These are phyloP conservation scores for Cyberlindnera sargentensis DNA, from an alignment of 805 yeast species.

Conservation along the genomic window DNA sequence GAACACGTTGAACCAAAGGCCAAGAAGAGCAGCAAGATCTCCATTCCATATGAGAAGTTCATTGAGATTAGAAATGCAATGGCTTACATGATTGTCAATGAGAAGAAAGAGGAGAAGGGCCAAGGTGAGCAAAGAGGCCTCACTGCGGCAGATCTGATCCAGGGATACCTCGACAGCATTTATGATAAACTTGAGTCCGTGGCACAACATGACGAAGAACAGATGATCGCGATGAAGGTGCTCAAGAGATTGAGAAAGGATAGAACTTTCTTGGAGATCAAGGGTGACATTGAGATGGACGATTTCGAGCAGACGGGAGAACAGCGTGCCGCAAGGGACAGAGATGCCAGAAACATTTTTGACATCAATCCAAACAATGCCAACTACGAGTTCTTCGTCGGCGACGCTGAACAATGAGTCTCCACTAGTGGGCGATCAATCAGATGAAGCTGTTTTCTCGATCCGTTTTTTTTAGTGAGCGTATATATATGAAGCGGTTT, in stretches of 20 bases:
- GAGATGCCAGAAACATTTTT: constrained; percentile 23
- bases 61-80: constrained; percentile 75
- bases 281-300: constrained; percentile 26
- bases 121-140: constrained; percentile 38
- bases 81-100: constrained; percentile 57
- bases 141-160: constrained; percentile 60
- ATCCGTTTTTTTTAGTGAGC: too few species aligned
- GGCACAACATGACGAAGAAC: constrained; percentile 62
- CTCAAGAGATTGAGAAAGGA: constrained; percentile 79
- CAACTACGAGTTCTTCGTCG: constrained; percentile 44
- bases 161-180: constrained; percentile 71
- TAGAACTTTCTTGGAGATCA: constrained; percentile 67
- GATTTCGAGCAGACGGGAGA: constrained; percentile 19
- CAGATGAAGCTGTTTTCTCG: too few species aligned
- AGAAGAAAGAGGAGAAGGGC: constrained; percentile 41
- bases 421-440: too few species aligned
- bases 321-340: constrained; percentile 21
- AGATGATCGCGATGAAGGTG: constrained; percentile 69
- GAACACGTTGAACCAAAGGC: constrained; percentile 5
- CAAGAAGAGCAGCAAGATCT: constrained; percentile 31
- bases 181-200: constrained; percentile 68
- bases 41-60: constrained; percentile 81
- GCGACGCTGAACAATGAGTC: constrained; percentile 7
- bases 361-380: constrained; percentile 76
- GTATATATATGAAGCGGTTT: too few species aligned